Percentiles rank a stretch among this genome's conserved stretches.
Conservation (phyloP, 768 basidiomycete genomes). For the Lenzites betulinus region DNA sequence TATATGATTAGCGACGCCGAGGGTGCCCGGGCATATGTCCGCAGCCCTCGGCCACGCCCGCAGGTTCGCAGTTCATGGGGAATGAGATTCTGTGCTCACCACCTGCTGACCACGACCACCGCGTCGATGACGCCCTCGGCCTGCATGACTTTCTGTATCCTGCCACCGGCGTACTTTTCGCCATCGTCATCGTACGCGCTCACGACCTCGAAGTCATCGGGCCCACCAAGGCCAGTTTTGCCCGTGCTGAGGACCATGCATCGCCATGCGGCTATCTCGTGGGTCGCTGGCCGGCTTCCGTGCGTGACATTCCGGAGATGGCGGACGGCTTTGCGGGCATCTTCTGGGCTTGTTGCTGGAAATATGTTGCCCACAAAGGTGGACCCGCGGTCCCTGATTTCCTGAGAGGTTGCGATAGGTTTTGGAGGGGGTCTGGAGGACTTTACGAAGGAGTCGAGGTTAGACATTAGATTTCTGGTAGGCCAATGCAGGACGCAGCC, state of each 20-base stretch:
- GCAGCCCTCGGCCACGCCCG: too few species aligned
- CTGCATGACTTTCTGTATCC: constrained; percentile 68
- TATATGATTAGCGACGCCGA: too few species aligned
- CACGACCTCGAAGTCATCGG: constrained; percentile 73
- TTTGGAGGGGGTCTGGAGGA: constrained; percentile 46
- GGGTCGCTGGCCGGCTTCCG: constrained; percentile 56
- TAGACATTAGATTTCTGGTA: constrained; percentile 30
- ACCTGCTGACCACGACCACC: constrained; percentile 77
- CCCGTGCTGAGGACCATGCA: constrained; percentile 72
- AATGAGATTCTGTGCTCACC: constrained; percentile 44
- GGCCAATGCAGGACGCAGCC: too few species aligned
- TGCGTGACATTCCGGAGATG: constrained; percentile 63
- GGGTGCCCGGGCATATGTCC: too few species aligned
- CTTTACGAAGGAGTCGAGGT: constrained; percentile 56
- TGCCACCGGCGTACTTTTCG: constrained; percentile 69
- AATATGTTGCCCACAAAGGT: constrained; percentile 69
- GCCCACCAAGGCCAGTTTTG: constrained; percentile 63
- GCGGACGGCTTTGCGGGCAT: constrained; percentile 51
- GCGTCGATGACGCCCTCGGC: constrained; percentile 72
- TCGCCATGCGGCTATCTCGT: constrained; percentile 80
- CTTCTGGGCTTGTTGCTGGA: constrained; percentile 50
- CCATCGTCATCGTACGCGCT: constrained; percentile 74
- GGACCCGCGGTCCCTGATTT: constrained; percentile 75
- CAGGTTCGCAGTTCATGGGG: neutral
- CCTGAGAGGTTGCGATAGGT: constrained; percentile 61